Base-by-base conservation (phyloP, 495 filamentous ascomycete species). In the Xylaria cubensis region DNA sequence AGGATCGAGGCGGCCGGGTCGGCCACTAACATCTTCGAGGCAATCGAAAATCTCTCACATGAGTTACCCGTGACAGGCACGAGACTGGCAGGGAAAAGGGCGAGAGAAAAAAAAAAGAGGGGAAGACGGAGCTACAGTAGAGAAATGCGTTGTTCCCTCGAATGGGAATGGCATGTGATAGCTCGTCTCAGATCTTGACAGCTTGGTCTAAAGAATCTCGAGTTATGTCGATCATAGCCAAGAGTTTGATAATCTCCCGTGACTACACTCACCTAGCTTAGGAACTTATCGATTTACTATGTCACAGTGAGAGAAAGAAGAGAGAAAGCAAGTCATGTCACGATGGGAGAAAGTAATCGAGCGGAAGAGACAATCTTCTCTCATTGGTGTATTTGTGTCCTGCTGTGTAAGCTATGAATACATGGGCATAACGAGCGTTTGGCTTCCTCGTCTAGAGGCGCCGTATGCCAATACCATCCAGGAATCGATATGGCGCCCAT, bases 371-470 rank as follows among this genome's bases (percentile, higher is more conserved):
- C 44, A 24, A 39, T 61, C 56, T 48, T 36, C 9, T 55, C 36
- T 55, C 36, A 24, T 8, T 65, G 15, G 26, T 72, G 19, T 48
- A 42, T 50, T 50, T 53, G 15, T 42, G 15, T 42, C 24, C 19
- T 53, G 61, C 26, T 55, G 29, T 67, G 15, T 26, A 36, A 39
- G 19, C 44, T 70, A 72, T 72, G 19, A 66, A 46, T 72, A 72
- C 70, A 72, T 53, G 29, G 58, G 36, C 69, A 46, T 64, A 59
- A 63, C 26, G 70, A 56, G 29, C 42, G 70, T 67, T 29, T 17
- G n/a, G 36, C 10, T 65, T 58, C 39, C 61, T 65, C 46, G 19
- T 64, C 68, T 8, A 24, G 51, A 34, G 32, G 55, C 48, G 29
- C 44, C 21, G 32, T 32, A 24, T 21, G 56, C 41, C 42, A 21